Evolutionary conservation across 179 eudicot genomes (phyloP).

Genomic region (Silene noctiflora): DNA sequence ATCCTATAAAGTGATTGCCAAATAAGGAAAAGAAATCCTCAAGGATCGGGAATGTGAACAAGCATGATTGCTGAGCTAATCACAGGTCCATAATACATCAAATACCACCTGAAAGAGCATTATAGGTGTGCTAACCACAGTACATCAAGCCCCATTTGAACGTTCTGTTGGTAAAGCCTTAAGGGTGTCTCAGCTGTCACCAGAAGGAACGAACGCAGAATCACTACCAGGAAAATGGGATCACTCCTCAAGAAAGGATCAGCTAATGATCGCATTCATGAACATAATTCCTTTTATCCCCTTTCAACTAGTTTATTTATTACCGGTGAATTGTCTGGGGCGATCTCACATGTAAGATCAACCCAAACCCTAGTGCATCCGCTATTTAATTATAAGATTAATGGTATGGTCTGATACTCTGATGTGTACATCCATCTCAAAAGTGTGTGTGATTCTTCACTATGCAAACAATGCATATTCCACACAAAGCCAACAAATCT

Average conservation of each 20-base stretch:
- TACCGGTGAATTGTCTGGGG: too few relatives aligned
- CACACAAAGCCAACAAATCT: conserved; percentile 3
- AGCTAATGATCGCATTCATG: neutral
- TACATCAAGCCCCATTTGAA: neutral
- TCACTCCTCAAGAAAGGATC: neutral
- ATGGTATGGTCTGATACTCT: too few relatives aligned
- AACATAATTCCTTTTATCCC: too few relatives aligned
- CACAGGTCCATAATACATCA: neutral
- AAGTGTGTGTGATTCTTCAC: neutral
- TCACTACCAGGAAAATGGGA: neutral
- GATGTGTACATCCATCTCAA: too few relatives aligned
- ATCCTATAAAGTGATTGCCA: too few relatives aligned
- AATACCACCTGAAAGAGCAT: neutral
- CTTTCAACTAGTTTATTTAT: neutral
- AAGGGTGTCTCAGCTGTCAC: neutral
- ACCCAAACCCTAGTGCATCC: neutral
- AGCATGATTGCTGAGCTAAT: neutral
- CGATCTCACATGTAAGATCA: too few relatives aligned
- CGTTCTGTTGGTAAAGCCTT: neutral
- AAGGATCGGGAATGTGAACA: neutral
- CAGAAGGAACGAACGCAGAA: neutral
- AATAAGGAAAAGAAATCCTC: neutral
- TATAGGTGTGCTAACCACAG: neutral
- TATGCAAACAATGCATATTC: neutral
- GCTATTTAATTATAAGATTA: neutral